phyloP scores from a whole-genome alignment of 1,284 basidiomycete species.

The Austroboletus niveus region DNA sequence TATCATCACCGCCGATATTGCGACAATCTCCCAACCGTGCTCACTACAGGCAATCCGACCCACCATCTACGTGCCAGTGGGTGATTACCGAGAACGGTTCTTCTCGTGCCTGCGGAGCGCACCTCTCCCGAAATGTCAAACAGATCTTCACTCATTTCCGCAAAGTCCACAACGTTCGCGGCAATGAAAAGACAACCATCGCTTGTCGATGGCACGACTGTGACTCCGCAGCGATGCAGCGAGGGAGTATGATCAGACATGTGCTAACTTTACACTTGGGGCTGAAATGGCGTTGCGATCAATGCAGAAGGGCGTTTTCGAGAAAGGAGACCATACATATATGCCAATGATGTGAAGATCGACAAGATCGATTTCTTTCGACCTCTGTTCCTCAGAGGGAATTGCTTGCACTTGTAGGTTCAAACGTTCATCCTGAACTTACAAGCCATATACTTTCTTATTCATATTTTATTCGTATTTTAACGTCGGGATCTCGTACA shows the following conservation, averaged over 20 bases:
- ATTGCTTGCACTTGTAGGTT: too few relatives aligned
- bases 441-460: too few relatives aligned
- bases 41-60: too few relatives aligned
- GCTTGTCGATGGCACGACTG: conserved; percentile 14
- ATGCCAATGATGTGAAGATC: neutral
- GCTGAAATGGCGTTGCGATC: conserved; percentile 16
- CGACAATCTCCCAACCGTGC: too few relatives aligned
- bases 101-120: conserved; percentile 8
- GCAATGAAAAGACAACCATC: conserved; percentile 15
- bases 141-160: conserved; percentile 15
- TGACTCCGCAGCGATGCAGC: conserved; percentile 16
- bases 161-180: conserved; percentile 11
- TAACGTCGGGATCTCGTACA: too few relatives aligned
- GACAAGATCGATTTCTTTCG: too few relatives aligned
- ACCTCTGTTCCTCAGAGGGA: too few relatives aligned
- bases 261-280: conserved; percentile 17
- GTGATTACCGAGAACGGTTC: neutral
- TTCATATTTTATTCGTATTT: too few relatives aligned
- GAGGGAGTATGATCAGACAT: conserved; percentile 21
- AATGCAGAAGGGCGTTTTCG: conserved; percentile 15
- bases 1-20: too few relatives aligned
- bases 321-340: conserved; percentile 11
- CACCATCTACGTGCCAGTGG: conserved; percentile 11
- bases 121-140: conserved; percentile 8
- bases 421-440: too few relatives aligned